Percentiles rank a stretch among this genome's conserved stretches.
Conservation (phyloP, 169 alveolate species). For the Cryptosporidium muris region DNA sequence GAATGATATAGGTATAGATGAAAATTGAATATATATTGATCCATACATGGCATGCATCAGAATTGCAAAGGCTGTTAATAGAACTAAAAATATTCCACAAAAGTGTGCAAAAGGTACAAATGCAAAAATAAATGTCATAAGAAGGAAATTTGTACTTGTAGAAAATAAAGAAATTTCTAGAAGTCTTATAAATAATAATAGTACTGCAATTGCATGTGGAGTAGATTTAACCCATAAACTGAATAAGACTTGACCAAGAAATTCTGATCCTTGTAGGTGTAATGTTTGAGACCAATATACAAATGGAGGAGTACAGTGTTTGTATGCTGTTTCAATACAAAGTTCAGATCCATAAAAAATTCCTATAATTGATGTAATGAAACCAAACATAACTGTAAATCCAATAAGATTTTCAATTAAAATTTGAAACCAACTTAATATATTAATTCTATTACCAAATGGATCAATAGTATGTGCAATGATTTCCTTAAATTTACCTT, state of each 20-base stretch:
- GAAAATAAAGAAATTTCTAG: constrained; percentile 45
- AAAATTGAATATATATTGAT: constrained; percentile 61
- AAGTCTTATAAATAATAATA: constrained; percentile 50
- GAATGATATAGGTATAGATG: constrained; percentile 63
- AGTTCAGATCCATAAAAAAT: constrained; percentile 62
- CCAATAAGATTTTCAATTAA: constrained; percentile 53
- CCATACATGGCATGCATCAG: constrained; percentile 71
- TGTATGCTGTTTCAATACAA: constrained; percentile 63
- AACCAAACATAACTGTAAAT: constrained; percentile 29
- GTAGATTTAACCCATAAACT: constrained; percentile 50
- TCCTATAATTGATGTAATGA: constrained; percentile 37
- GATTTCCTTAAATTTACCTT: constrained; percentile 64
- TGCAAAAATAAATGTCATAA: constrained; percentile 68
- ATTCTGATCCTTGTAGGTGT: constrained; percentile 53
- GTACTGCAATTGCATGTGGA: constrained; percentile 59
- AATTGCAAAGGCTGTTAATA: constrained; percentile 53
- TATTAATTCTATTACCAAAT: constrained; percentile 59
- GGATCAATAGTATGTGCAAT: constrained; percentile 66
- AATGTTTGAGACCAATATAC: constrained; percentile 59
- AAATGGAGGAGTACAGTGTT: constrained; percentile 36
- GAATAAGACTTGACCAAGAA: constrained; percentile 57
- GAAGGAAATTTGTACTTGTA: constrained; percentile 37
- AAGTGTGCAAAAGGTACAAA: constrained; percentile 68
- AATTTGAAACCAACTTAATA: constrained; percentile 64
- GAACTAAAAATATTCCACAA: constrained; percentile 43